Evolutionary conservation across 2,329 filamentous ascomycete genomes (phyloP), one percentile per base, ranked within the genome.

Genomic region (Ascochyta pisi): DNA sequence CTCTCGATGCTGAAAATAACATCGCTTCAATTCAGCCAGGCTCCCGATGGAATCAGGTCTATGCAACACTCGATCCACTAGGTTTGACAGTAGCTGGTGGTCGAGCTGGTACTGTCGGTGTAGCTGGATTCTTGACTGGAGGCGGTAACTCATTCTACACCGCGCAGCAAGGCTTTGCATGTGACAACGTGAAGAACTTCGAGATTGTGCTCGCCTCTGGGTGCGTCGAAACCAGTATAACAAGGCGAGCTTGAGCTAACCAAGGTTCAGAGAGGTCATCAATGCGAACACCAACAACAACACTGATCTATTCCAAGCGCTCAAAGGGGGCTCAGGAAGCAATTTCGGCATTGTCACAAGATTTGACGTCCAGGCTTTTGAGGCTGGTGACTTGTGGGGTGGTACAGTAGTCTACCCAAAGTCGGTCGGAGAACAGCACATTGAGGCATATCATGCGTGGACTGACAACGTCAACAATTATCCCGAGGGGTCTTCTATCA

Each of bases 291-390:
- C 65, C 2, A 49, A 61, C 49, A 57, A 62, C 46, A 65, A 69
- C 54, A 42, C 58, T 6, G 75, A 78, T 46, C 65, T 79, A 0
- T 78, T 67, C 58, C 65, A 68, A 53, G 76, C 74, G 12, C 60
- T 79, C 34, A 78, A 78, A 50, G 77, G 76, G 0, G 77, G 77
- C n/a, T 54, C 44, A 6, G 66, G 60, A 2, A 70, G 67, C 46
- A 78, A 78, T 62, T 78, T 78, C 45, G 76, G 75, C 9, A 62
- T 78, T 12, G 75, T 78, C 16, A 78, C 76, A 4, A 60, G 68
- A 4, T 77, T 77, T 38, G 74, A 67, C 27, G 42, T 64, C 15
- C 37, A 56, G 13, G 56, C 64, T 1, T 70, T 67, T 52, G 51
- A 63, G 22, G 61, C 67, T 9, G 61, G 61, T 15, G 33, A 66